A percentile compares a stretch with the other conserved stretches of the same genome.
Conservation (phyloP, 306 rosid genomes). For the Vigna mungo region DNA sequence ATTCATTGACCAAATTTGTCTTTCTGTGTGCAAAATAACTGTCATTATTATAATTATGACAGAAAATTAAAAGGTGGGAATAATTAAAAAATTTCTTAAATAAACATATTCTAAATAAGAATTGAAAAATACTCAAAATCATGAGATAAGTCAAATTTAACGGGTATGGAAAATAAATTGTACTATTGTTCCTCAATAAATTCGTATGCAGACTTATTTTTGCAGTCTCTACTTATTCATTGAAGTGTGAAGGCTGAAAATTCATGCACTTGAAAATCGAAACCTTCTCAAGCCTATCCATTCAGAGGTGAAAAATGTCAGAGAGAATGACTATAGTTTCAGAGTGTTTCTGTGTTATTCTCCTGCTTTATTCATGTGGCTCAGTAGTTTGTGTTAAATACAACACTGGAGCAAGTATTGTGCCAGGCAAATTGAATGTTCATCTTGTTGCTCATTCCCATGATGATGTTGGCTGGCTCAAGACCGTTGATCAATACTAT, state of each 20-base stretch:
- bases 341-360: neutral
- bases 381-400: neutral
- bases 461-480: conserved; percentile 11
- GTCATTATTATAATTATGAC: no score
- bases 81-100: no score
- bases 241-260: neutral
- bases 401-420: conserved; percentile 2
- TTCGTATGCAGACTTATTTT: no score
- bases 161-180: no score
- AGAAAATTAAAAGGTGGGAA: no score
- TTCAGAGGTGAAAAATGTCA: neutral
- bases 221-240: no score
- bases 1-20: no score
- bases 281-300: neutral
- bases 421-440: neutral
- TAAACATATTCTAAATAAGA: no score
- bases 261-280: neutral
- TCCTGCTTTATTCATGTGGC: neutral
- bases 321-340: neutral
- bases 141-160: no score
- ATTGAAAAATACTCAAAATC: no score
- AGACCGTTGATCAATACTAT: conserved; percentile 5
- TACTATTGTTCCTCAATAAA: neutral
- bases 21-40: no score
- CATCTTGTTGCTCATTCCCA: conserved; percentile 7